Conservation (phyloP, 768 basidiomycete species). For the Lactarius indigo region DNA sequence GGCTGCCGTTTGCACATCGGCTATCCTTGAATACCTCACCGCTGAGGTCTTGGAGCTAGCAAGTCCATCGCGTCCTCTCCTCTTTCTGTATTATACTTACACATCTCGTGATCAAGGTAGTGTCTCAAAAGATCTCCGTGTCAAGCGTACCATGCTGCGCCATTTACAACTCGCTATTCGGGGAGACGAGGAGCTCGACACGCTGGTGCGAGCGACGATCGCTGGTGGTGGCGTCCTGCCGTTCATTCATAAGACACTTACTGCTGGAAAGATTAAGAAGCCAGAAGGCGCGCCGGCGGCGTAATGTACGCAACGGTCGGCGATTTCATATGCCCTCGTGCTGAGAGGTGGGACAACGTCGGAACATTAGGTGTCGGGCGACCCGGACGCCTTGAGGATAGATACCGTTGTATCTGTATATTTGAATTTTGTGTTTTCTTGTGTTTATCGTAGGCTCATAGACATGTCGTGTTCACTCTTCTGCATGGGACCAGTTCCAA, state of each 20-base stretch:
- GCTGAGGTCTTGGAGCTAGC: conserved; percentile 96
- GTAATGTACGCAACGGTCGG: conserved; percentile 1
- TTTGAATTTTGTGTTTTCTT: neutral
- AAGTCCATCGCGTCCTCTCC: conserved; percentile 46
- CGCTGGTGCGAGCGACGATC: conserved; percentile 89
- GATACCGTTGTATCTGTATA: neutral
- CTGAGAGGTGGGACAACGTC: neutral
- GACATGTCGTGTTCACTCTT: neutral
- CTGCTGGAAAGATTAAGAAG: conserved; percentile 38
- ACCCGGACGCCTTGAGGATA: neutral
- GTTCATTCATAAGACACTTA: conserved; percentile 85
- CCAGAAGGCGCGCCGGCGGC: conserved; percentile 7
- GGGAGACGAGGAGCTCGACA: conserved; percentile 97
- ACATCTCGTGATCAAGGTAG: conserved; percentile 56
- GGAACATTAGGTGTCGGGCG: neutral
- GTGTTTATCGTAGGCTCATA: neutral
- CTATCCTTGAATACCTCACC: conserved; percentile 93
- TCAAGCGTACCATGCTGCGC: conserved; percentile 95
- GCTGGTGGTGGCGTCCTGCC: conserved; percentile 86
- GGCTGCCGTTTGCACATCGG: conserved; percentile 94
- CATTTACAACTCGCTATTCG: conserved; percentile 95
- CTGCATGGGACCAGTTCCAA: neutral
- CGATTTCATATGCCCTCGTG: neutral
- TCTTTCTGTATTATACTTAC: neutral
- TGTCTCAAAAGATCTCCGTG: conserved; percentile 94